Evolutionary conservation across 2,329 filamentous ascomycete genomes (phyloP).

Genomic region (Pseudogymnoascus sp.): DNA sequence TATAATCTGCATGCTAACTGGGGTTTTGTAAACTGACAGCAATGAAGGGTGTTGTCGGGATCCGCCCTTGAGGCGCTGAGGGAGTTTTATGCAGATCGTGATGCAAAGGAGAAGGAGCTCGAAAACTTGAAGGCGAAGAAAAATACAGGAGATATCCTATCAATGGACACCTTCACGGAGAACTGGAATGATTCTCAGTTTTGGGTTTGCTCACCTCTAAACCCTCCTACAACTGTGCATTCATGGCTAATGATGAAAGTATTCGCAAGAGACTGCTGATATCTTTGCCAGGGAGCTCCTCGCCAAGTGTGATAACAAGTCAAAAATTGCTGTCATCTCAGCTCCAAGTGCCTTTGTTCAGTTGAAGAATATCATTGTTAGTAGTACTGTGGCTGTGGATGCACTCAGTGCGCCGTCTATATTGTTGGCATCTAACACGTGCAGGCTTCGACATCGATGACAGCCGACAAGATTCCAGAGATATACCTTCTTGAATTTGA

Average conservation of each 20-base stretch:
- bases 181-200: conserved; percentile 82
- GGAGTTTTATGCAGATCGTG: conserved; percentile 66
- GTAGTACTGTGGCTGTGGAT: conserved; percentile 17
- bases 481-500: conserved; percentile 67
- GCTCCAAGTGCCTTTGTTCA: conserved; percentile 72
- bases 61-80: conserved; percentile 61
- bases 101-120: conserved; percentile 57
- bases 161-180: conserved; percentile 66
- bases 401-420: not conserved
- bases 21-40: not conserved
- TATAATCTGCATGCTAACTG: not conserved
- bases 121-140: conserved; percentile 53
- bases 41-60: conserved; percentile 47
- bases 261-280: conserved; percentile 62
- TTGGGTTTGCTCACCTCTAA: conserved; percentile 49
- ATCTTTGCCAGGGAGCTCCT: conserved; percentile 58
- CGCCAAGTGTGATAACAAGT: conserved; percentile 47
- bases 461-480: conserved; percentile 40
- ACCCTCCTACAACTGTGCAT: not conserved
- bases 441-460: conserved; percentile 19
- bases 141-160: conserved; percentile 35
- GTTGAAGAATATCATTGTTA: conserved; percentile 60
- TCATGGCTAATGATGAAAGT: conserved; percentile 35
- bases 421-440: conserved; percentile 4
- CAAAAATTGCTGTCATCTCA: conserved; percentile 61